Base-by-base conservation (phyloP, 2,329 filamentous ascomycete genomes). In the Keithomyces neogunnii region DNA sequence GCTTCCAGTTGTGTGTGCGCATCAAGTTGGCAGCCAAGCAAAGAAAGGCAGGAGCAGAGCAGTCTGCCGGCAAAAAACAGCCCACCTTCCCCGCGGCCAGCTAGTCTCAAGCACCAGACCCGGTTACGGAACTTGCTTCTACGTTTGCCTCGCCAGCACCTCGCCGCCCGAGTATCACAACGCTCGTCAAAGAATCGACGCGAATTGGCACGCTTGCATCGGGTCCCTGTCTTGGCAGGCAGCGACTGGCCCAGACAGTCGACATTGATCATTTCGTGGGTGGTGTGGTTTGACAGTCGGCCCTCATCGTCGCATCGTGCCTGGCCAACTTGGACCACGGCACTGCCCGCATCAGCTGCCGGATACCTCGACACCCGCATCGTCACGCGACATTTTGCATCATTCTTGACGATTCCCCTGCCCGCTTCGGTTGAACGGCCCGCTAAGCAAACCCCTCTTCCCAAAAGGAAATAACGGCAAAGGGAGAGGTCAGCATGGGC, bases 401-500 rank as follows among this genome's bases (percentile, higher is more conserved):
- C 46, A 30, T 48, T 35, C 33, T 3, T 6, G 6, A 6, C 33
- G 6, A 10, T 44, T 44, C 13, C 26, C 40, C 40, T 44, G 40
- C 11, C 30, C 28, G 13, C 30, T 30, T 30, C 40, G 40, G 26
- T 43, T 43, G 6, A 19, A 10, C 35, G 30, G 9, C 30, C 31
- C 44, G 9, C 49, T 38, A 46, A 35, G 47, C 45, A 38, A 42
- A 28, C 40, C 26, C 28, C 28, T 7, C 4, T 5, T 29, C 40
- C 40, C 28, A n/a, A 43, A 45, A n/a, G 31, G 26, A 47, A 32
- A 38, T 26, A 28, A 47, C 32, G 13, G 49, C 35, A 8, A 32
- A 6, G 26, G 32, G 32, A 46, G 40, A 49, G n/a, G 38, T 26
- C n/a, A 19, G 54, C 56, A 69, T 69, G 67, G 67, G 67, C 56